Evolutionary conservation across 2,329 filamentous ascomycete genomes (phyloP).

Genomic region (Xenoacremonium recifei): DNA sequence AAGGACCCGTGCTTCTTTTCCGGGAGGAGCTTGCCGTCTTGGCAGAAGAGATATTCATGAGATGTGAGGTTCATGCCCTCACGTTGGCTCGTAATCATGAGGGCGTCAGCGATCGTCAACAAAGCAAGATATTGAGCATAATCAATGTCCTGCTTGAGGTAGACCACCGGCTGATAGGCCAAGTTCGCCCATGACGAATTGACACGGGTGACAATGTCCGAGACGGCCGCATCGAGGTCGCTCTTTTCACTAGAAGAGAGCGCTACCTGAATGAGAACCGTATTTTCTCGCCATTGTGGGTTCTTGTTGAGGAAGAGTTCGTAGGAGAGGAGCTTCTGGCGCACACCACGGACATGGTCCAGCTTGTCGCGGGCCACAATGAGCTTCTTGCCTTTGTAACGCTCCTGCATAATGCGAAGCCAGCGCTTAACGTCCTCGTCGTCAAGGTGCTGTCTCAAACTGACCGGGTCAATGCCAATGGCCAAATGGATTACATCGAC

Average conservation of each 20-base stretch:
- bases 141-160: slow-evolving; percentile 91
- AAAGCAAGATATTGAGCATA: slow-evolving; percentile 93
- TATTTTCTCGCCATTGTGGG: slow-evolving; percentile 82
- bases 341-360: slow-evolving; percentile 86
- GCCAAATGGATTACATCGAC: slow-evolving; percentile 83
- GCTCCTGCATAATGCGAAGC: slow-evolving; percentile 76
- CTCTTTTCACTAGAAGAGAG: slow-evolving; percentile 85
- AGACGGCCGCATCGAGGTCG: slow-evolving; percentile 83
- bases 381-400: slow-evolving; percentile 83
- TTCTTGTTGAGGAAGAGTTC: slow-evolving; percentile 94
- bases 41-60: slow-evolving; percentile 91
- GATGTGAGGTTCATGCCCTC: slow-evolving; percentile 97
- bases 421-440: slow-evolving; percentile 73
- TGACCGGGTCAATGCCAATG: slow-evolving; percentile 87
- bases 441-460: slow-evolving; percentile 67
- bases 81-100: slow-evolving; percentile 93
- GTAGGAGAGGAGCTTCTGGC: slow-evolving; percentile 88
- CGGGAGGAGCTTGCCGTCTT: slow-evolving; percentile 71
- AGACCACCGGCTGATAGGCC: slow-evolving; percentile 88
- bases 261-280: slow-evolving; percentile 91
- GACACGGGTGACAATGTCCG: slow-evolving; percentile 91
- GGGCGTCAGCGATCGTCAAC: slow-evolving; percentile 81
- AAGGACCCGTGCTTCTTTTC: slow-evolving; percentile 83
- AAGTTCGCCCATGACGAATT: slow-evolving; percentile 90
- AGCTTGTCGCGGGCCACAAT: slow-evolving; percentile 95